These are phyloP conservation scores for Xylaria sp. DNA, from an alignment of 2,329 filamentous ascomycete species.

Conservation along the genomic window DNA sequence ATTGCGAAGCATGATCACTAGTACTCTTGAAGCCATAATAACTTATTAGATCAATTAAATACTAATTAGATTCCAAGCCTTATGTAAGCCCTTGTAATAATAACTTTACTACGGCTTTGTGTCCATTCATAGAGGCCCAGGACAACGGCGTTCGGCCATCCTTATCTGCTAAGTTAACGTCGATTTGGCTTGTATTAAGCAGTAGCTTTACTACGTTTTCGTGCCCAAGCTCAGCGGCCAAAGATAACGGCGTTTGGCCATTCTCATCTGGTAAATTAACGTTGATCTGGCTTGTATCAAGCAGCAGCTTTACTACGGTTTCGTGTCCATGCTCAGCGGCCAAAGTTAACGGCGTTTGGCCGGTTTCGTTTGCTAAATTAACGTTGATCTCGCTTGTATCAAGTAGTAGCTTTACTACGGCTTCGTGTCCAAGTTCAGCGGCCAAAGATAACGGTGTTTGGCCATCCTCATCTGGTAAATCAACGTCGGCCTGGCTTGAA, in stretches of 20 bases:
- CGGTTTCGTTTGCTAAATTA: background rate
- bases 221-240: background rate
- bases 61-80: too few relatives aligned
- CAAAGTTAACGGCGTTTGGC: background rate
- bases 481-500: background rate
- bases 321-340: background rate
- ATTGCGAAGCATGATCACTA: too few relatives aligned
- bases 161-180: background rate
- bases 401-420: constrained; percentile 7
- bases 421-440: background rate
- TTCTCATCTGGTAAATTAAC: background rate
- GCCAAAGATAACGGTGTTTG: background rate
- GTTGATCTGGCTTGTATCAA: background rate
- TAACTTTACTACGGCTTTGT: background rate
- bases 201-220: background rate
- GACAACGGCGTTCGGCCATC: background rate
- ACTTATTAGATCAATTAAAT: too few relatives aligned
- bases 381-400: background rate
- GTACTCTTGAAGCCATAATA: too few relatives aligned
- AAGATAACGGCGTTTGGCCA: background rate
- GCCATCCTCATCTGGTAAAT: background rate
- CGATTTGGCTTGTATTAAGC: background rate
- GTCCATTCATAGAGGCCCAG: background rate
- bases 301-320: background rate
- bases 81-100: too few relatives aligned